Evolutionary conservation across 2,329 filamentous ascomycete species (phyloP), one percentile per base, ranked within the genome.

Genomic region (Arthrobotrys sinensis): DNA sequence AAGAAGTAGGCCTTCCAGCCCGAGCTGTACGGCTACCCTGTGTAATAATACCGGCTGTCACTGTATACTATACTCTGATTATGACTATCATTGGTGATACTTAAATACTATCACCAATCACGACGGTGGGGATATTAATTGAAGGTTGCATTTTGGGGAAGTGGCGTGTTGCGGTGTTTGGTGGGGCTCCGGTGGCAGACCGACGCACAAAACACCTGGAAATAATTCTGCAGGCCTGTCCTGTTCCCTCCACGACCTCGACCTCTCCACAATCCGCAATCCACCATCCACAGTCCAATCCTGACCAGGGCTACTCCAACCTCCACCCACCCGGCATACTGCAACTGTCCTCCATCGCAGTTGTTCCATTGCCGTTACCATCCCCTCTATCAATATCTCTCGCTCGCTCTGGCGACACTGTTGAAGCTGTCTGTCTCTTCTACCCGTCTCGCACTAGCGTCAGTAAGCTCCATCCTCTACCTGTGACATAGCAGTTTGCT

Each of bases 141-240:
- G 12, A 34, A 43, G 65, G 73, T 77, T 77, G 73, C 60, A 77
- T 77, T 77, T 77, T 77, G 50, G 43, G 50, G n/a, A 34, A 52
- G n/a, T 43, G 46, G 66, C 43, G 73, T 68, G 66, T 77, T 77
- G 55, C 36, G 55, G 55, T 60, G 73, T 77, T 75, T 77, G 73
- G 73, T 77, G 73, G 73, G 73, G 73, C 60, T 64, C 65, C 43
- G 14, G 45, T 62, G 48, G 60, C 55, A 16, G 46, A 64, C 48
- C 72, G 72, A 76, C 68, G 65, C 46, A 65, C 72, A 67, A 45
- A 62, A 66, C 57, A 63, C 40, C 16, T 45, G 48, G 11, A 36
- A 77, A 65, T 64, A 69, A 65, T 77, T 69, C 60, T 73, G 50
- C 67, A 63, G 60, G 32, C 57, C 57, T 8, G 46, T 19, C 34